phyloP scores from a whole-genome alignment of 257 asterid genomes.

The Anisodus tanguticus region DNA sequence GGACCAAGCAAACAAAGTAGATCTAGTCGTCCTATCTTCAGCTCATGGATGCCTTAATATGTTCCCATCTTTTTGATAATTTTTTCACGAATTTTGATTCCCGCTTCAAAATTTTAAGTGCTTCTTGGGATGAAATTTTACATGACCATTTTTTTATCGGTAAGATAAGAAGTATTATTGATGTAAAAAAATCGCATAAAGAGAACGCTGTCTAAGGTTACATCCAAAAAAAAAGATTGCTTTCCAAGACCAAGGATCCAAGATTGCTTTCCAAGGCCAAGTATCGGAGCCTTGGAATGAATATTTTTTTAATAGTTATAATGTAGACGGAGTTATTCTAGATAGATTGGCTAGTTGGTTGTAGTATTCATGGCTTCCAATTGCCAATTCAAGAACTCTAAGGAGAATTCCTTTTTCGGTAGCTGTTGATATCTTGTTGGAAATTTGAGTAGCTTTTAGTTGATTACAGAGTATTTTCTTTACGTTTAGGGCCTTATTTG shows the following conservation, averaged over 20 bases:
- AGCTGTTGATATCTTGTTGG: constrained; percentile 3
- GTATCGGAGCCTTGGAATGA: background rate
- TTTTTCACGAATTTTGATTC: background rate
- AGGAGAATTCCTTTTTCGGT: background rate
- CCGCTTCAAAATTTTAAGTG: background rate
- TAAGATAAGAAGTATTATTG: background rate
- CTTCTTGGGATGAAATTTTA: background rate
- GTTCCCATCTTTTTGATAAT: constrained; percentile 11
- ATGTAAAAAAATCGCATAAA: background rate
- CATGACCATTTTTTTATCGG: background rate
- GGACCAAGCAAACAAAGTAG: background rate
- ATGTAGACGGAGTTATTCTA: background rate
- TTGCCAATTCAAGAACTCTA: background rate
- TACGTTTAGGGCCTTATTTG: background rate
- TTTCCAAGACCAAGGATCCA: too few relatives aligned
- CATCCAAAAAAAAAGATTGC: background rate
- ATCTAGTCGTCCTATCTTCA: background rate
- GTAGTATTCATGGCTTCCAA: background rate
- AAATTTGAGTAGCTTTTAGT: background rate
- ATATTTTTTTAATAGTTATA: background rate
- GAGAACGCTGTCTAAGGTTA: background rate
- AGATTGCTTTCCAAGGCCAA: background rate
- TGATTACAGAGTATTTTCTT: background rate
- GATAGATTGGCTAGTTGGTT: background rate
- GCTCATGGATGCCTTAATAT: constrained; percentile 6